Base-by-base conservation (phyloP, 225 moss, liverwort and hornwort genomes). In the Pseudoscleropodium purum region DNA sequence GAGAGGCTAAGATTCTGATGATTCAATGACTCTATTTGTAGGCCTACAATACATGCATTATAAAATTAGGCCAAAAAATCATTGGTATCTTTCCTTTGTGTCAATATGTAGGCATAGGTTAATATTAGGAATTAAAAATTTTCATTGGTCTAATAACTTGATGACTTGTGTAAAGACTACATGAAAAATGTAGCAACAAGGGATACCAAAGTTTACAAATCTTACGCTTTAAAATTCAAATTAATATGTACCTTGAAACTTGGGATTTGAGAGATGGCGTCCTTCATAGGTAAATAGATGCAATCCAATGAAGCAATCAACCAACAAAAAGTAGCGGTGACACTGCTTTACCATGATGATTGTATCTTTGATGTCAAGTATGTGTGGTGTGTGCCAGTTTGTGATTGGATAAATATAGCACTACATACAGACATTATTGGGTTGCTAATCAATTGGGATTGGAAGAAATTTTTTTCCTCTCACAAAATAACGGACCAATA, bases 261-360 rank as follows among this genome's bases (percentile, higher is more conserved):
- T 97, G 26, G 96, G 96, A 89, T 95, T 96, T 31, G 95, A 99
- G 25, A 97, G 90, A 88, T 93, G 96, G 8, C 93, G 91, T 33
- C 97, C 98, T 75, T 97, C 96, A 52, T 99, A 99, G 25, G 94
- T 95, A 84, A 95, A 96, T 37, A 99, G 84, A 69, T 96, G 99
- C 87, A 99, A 91, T 41, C 97, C 97, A 77, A 85, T 96, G 87
- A 94, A 95, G 89, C 92, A 96, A 85, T 95, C 95, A 18, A 95
- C 92, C 91, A 95, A 90, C 89, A 99, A 87, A 89, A 99, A 95
- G 89, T 91, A 99, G 66, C 66, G 87, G 15, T 88, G 91, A 73
- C 96, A 97, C 13, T 96, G 93, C 95, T 96, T 97, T 76, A 99
- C 82, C n/a, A 99, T 45, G 47, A 93, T 90, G 79, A 99, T 79